Evolutionary conservation across 2,329 filamentous ascomycete species (phyloP).

Genomic region (Nemania diffusa): DNA sequence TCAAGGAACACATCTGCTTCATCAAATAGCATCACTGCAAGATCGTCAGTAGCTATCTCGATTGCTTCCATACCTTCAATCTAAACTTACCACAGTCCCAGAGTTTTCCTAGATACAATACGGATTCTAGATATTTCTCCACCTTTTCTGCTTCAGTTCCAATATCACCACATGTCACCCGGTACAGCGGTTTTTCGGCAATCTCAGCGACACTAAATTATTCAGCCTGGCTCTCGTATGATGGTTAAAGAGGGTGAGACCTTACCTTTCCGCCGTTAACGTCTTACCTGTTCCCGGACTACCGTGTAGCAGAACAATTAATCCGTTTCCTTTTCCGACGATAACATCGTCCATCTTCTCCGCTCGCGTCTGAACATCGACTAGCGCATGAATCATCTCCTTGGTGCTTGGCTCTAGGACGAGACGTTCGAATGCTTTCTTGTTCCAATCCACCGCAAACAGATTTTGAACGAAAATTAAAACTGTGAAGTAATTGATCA

Average conservation of each 20-base stretch:
- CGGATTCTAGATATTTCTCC: conserved; percentile 2
- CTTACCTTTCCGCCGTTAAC: conserved; percentile 24
- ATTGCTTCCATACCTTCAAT: no score
- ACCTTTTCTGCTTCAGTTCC: neutral
- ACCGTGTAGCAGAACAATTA: conserved; percentile 21
- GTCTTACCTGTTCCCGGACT: conserved; percentile 23
- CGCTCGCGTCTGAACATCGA: conserved; percentile 19
- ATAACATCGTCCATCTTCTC: conserved; percentile 19
- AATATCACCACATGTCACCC: neutral
- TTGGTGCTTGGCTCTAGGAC: conserved; percentile 18
- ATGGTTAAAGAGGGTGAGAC: no score
- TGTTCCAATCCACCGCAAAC: conserved; percentile 21
- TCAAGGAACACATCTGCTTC: no score
- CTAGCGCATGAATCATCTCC: conserved; percentile 22
- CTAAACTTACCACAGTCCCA: no score
- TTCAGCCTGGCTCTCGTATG: no score
- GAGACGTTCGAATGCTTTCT: conserved; percentile 20
- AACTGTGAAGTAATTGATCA: no score
- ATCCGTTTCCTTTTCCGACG: conserved; percentile 17
- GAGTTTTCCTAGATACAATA: neutral
- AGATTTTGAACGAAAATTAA: no score
- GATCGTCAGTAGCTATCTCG: no score
- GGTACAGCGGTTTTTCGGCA: neutral
- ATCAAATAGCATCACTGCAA: neutral
- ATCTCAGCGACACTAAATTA: neutral